Evolutionary conservation across 2,329 filamentous ascomycete species (phyloP), one percentile per base, ranked within the genome.

Genomic region (Nemania sp.): DNA sequence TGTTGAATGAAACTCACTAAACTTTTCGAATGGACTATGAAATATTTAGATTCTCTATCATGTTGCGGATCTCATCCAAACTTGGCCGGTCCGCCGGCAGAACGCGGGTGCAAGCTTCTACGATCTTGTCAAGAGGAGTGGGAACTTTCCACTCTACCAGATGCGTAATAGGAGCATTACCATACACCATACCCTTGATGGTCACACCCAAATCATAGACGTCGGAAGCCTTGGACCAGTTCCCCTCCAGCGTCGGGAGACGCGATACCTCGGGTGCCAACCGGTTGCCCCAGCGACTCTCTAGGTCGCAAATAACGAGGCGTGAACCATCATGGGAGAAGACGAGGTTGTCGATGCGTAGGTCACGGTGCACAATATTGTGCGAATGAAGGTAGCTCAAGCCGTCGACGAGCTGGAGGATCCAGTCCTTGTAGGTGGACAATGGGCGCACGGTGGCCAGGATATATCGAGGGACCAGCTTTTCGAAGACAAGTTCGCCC

Each of bases 111-210:
- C 57, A 52, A 52, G 45, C 45, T 60, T 60, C 57, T 26, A 60
- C 57, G 29, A 60, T 60, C 27, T 26, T 41, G 27, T 52, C 45
- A 13, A 60, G 45, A 38, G 57, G 57, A 60, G 57, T 20, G 29
- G 57, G 57, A 60, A 60, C 45, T 27, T 52, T 27, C 57, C 57
- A 60, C 45, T 60, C 57, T 38, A 60, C 57, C 10, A 52, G 45
- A 41, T 52, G 13, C 27, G 47, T 60, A 27, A 60, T 60, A 38
- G 57, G 57, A 38, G n/a, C 22, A 45, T 60, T 60, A 38, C 45
- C 57, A 41, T 60, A 60, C 20, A 60, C 2, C 57, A 60, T 60
- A 20, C 45, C 20, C 29, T 52, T 60, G 45, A 60, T 60, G 11
- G 29, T 27, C 20, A 52, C 29, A 15, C 57, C 57, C 10, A 60